A percentile compares a stretch with the other conserved stretches of the same genome.
phyloP scores from a whole-genome alignment of 768 basidiomycete species.

The Collybiopsis luxurians region DNA sequence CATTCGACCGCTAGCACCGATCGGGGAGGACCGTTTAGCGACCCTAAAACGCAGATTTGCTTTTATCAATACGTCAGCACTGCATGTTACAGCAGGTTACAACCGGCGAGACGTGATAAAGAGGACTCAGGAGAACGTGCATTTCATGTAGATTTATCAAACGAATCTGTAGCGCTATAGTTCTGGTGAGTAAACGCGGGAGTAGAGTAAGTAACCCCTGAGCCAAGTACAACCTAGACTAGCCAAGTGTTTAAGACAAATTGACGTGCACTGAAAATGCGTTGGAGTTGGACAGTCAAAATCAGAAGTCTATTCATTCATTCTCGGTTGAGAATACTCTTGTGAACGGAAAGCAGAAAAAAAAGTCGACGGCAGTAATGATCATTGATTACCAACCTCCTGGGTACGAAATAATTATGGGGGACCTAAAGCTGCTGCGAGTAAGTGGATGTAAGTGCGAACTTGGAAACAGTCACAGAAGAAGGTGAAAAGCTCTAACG shows the following conservation, averaged over 20 bases:
- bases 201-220: not conserved
- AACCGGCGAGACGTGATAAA: constrained; percentile 1
- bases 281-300: constrained; percentile 4
- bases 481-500: not conserved
- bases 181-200: constrained; percentile 9
- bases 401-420: not conserved
- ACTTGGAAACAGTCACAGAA: not conserved
- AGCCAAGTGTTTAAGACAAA: constrained; percentile 1
- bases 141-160: too few species aligned
- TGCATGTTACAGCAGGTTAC: not conserved
- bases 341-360: not conserved
- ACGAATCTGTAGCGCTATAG: too few species aligned
- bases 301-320: not conserved
- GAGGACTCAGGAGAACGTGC: not conserved
- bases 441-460: not conserved
- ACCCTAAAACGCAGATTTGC: constrained; percentile 4
- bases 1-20: not conserved
- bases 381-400: not conserved
- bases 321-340: not conserved
- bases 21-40: not conserved
- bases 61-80: constrained; percentile 5
- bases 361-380: not conserved
- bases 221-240: not conserved
- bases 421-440: not conserved
- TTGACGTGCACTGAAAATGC: not conserved